phyloP scores from a whole-genome alignment of 2,329 filamentous ascomycete genomes.

The Fusarium sp. region DNA sequence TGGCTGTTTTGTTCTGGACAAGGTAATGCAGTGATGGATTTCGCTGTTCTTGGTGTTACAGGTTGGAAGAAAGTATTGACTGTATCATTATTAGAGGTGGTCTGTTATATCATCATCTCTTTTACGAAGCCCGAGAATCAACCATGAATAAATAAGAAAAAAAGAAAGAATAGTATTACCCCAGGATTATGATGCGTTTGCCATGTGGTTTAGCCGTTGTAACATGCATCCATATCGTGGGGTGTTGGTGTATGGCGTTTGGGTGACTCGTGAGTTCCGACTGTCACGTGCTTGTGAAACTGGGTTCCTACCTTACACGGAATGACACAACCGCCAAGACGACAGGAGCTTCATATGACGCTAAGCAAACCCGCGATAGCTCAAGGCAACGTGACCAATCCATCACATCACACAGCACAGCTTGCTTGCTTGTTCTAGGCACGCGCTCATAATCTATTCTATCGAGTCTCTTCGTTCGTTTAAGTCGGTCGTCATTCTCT shows the following conservation, averaged over 20 bases:
- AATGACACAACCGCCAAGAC: constrained; percentile 49
- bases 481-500: neutral
- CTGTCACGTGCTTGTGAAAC: constrained; percentile 48
- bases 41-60: constrained; percentile 35
- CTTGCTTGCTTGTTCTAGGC: constrained; percentile 14
- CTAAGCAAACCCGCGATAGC: constrained; percentile 42
- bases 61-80: constrained; percentile 11
- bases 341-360: constrained; percentile 43
- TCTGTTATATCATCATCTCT: neutral
- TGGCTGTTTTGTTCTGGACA: constrained; percentile 19
- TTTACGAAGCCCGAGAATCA: neutral
- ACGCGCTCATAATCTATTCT: constrained; percentile 12
- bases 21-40: constrained; percentile 21
- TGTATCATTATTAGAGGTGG: constrained; percentile 15
- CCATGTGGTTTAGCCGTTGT: neutral
- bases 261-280: constrained; percentile 1
- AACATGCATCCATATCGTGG: neutral
- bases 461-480: constrained; percentile 1
- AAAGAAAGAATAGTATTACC: neutral
- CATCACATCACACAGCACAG: constrained; percentile 32
- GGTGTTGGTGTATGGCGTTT: neutral
- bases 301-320: constrained; percentile 24
- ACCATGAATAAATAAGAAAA: neutral
- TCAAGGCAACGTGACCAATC: constrained; percentile 47
- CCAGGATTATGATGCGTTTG: neutral